Percentiles rank a stretch among this genome's conserved stretches.
These are phyloP conservation scores for Aspergillus sp. DNA, from an alignment of 2,329 filamentous ascomycete genomes.

Conservation along the genomic window DNA sequence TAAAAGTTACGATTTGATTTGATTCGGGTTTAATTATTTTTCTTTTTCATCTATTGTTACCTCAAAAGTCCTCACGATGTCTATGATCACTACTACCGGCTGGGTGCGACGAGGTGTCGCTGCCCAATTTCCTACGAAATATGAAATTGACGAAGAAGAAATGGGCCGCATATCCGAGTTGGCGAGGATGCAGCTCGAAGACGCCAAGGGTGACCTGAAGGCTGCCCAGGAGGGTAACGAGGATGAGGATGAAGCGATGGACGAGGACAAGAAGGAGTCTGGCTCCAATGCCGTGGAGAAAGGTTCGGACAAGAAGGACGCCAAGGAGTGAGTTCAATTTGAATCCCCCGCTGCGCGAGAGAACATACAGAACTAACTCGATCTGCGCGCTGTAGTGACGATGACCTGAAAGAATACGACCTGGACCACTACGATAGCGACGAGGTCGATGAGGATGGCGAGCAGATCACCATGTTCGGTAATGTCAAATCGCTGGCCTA, in stretches of 20 bases:
- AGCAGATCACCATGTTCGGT: slow-evolving; percentile 87
- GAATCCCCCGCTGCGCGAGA: neutral
- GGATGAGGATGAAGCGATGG: slow-evolving; percentile 36
- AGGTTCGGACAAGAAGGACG: slow-evolving; percentile 18
- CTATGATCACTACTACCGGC: slow-evolving; percentile 72
- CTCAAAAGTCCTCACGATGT: slow-evolving; percentile 34
- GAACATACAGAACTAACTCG: slow-evolving; percentile 7
- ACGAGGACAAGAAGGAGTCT: slow-evolving; percentile 27
- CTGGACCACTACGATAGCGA: slow-evolving; percentile 95
- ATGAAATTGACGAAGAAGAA: slow-evolving; percentile 72
- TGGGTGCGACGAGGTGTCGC: slow-evolving; percentile 78
- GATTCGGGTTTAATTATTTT: neutral
- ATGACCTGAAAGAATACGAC: slow-evolving; percentile 93
- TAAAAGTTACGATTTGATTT: slow-evolving; percentile 4
- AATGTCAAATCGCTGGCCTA: slow-evolving; percentile 93
- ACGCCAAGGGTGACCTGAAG: slow-evolving; percentile 82
- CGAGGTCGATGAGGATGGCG: slow-evolving; percentile 62
- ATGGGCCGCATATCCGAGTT: slow-evolving; percentile 73
- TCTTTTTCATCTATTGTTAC: slow-evolving; percentile 1
- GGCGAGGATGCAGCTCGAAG: slow-evolving; percentile 79
- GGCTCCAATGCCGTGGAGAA: slow-evolving; percentile 15
- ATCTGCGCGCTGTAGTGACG: slow-evolving; percentile 47
- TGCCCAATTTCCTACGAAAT: slow-evolving; percentile 72
- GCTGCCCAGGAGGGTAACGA: slow-evolving; percentile 60
- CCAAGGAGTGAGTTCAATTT: slow-evolving; percentile 4